A percentile compares a stretch with the other conserved stretches of the same genome.
These are phyloP conservation scores for Mycena galericulata DNA, from an alignment of 768 basidiomycete species.

Conservation along the genomic window DNA sequence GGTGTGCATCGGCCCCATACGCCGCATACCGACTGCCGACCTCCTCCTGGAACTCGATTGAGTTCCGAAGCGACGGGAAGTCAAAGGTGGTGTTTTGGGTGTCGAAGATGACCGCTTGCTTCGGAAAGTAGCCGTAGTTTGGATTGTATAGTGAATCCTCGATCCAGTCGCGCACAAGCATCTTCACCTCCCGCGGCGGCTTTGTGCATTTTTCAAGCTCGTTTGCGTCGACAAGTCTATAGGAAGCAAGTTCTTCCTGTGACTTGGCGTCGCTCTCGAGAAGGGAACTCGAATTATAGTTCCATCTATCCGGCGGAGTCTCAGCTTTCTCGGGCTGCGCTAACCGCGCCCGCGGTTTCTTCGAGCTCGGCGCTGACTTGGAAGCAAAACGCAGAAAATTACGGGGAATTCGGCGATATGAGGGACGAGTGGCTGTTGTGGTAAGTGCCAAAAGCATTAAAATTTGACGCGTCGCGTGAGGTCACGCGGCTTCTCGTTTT, in stretches of 20 bases:
- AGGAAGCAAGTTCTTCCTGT: slow-evolving; percentile 56
- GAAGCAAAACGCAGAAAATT: slow-evolving; percentile 27
- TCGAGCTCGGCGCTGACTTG: slow-evolving; percentile 11
- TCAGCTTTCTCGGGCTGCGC: slow-evolving; percentile 39
- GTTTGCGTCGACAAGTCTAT: slow-evolving; percentile 75
- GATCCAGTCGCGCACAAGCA: slow-evolving; percentile 96
- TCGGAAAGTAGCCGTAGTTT: slow-evolving; percentile 96
- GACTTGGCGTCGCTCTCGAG: slow-evolving; percentile 59
- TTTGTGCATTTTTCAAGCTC: slow-evolving; percentile 64
- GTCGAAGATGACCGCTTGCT: slow-evolving; percentile 91
- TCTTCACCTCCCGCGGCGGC: slow-evolving; percentile 87
- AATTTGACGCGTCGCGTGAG: slow-evolving; percentile 14
- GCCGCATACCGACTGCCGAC: slow-evolving; percentile 82
- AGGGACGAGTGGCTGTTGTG: slow-evolving; percentile 26
- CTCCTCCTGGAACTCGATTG: slow-evolving; percentile 82
- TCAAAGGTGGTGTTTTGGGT: slow-evolving; percentile 70
- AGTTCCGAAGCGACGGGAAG: slow-evolving; percentile 75
- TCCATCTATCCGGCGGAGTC: slow-evolving; percentile 71
- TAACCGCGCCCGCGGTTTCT: slow-evolving; percentile 19
- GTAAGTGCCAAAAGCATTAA: slow-evolving; percentile 32
- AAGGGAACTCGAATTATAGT: slow-evolving; percentile 76
- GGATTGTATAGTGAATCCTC: slow-evolving; percentile 98
- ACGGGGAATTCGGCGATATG: slow-evolving; percentile 15
- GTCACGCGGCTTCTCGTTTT: no score
- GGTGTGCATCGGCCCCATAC: slow-evolving; percentile 70